Evolutionary conservation across 2,329 filamentous ascomycete species (phyloP).

Genomic region (Scedosporium dehoogii): DNA sequence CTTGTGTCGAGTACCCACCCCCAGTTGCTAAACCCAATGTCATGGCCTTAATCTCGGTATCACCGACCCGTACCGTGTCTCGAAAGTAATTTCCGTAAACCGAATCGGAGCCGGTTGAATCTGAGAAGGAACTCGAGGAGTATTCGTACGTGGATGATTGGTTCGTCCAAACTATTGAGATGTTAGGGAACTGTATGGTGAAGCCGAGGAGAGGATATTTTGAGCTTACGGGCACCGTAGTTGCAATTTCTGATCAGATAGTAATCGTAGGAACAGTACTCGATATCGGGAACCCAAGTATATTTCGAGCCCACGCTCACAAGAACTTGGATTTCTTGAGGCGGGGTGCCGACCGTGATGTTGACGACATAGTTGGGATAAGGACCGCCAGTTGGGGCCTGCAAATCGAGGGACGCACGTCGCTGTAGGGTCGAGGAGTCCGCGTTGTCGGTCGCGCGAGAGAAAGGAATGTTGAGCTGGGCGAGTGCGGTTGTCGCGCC

Average conservation of each 20-base stretch:
- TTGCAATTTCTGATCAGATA: neutral
- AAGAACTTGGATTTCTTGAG: slow-evolving; percentile 46
- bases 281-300: slow-evolving; percentile 47
- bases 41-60: slow-evolving; percentile 40
- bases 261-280: slow-evolving; percentile 22
- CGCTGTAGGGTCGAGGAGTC: neutral
- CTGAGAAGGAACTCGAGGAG: slow-evolving; percentile 70
- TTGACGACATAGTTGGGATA: slow-evolving; percentile 47
- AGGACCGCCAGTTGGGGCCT: neutral
- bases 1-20: slow-evolving; percentile 51
- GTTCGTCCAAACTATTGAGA: slow-evolving; percentile 44
- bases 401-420: neutral
- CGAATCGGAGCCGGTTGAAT: slow-evolving; percentile 56
- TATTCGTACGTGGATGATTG: slow-evolving; percentile 67
- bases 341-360: slow-evolving; percentile 51
- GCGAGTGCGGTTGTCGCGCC: neutral
- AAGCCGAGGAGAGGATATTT: slow-evolving; percentile 9
- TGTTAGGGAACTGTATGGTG: no score
- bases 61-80: slow-evolving; percentile 57
- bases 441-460: neutral
- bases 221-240: neutral
- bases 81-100: slow-evolving; percentile 66
- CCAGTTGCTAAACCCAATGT: slow-evolving; percentile 66
- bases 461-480: neutral
- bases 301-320: slow-evolving; percentile 61